phyloP scores from a whole-genome alignment of 2,329 filamentous ascomycete genomes.

The Calonectria ilicicola region DNA sequence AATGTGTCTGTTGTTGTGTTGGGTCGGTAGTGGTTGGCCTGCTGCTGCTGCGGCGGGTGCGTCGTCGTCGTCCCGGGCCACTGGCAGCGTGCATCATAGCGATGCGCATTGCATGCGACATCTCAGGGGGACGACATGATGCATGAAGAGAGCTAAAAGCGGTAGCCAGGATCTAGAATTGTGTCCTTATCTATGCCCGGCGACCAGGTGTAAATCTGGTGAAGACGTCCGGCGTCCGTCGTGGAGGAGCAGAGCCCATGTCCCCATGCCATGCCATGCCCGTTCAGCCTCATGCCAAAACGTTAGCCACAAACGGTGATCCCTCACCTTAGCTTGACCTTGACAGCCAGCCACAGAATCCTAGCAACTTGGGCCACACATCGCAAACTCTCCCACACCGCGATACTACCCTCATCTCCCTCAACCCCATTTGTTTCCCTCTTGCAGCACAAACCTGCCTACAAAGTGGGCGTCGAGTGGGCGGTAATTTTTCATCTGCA shows the following conservation, averaged over 20 bases:
- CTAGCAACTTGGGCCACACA: neutral
- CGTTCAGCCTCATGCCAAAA: constrained; percentile 1
- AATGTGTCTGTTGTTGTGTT: neutral
- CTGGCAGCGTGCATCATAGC: constrained; percentile 3
- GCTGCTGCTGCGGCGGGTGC: neutral
- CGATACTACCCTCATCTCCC: constrained; percentile 7
- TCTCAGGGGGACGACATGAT: neutral
- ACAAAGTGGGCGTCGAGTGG: constrained; percentile 10
- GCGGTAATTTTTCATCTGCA: neutral
- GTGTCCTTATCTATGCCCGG: neutral
- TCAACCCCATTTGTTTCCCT: neutral
- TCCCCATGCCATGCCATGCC: neutral
- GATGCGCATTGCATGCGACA: constrained; percentile 5
- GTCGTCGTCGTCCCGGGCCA: neutral
- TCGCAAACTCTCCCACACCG: constrained; percentile 1
- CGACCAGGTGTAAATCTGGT: neutral
- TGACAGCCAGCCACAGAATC: constrained; percentile 9
- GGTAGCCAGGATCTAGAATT: neutral
- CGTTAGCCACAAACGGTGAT: constrained; percentile 1
- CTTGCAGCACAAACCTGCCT: neutral
- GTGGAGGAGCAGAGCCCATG: neutral
- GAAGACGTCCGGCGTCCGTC: neutral
- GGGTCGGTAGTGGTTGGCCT: neutral
- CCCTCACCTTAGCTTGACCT: neutral
- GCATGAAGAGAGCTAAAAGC: neutral